Evolutionary conservation across 2,329 filamentous ascomycete species (phyloP), one percentile per base, ranked within the genome.

Genomic region (Aspergillus spinulosporus): DNA sequence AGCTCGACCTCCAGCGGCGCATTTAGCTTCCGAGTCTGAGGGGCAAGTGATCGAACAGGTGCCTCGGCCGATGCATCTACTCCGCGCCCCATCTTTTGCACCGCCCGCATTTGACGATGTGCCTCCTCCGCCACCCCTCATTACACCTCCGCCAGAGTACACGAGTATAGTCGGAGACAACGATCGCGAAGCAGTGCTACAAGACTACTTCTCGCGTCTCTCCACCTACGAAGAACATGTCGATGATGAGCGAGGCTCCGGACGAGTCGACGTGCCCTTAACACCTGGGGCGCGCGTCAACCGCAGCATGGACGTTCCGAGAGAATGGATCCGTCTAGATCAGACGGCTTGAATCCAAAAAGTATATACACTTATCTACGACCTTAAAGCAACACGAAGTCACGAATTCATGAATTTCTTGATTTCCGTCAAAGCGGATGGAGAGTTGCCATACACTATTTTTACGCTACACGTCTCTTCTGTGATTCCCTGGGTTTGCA

Each of bases 101-200:
- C 92, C 92, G 1, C 92, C 92, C 0, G 85, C 90, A 0, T 96
- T 96, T 67, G 88, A 94, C 59, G 90, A 90, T 4, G 88, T 95
- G 52, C 82, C 86, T 4, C 86, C 89, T 0, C 89, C 90, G 3
- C 88, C 88, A 49, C 85, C 88, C 0, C 72, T 89, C 12, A 79
- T 89, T 61, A 95, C 91, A 0, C 92, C 92, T 1, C 92, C 92
- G 5, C 92, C 92, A 0, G 85, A 88, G 56, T 96, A 97, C 70
- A 89, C 93, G 57, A 80, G 82, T 3, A 89, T 95, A 37, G 84
- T 94, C 1, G 89, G 88, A 12, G 84, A 58, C 78, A 84, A 26
- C 80, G 85, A 74, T 79, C 90, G 70, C 72, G 92, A 76, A 74
- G 87, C 72, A 9, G 84, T 84, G 0, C 73, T 96, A 46, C 89